Conservation (phyloP, 352 stramenopile species). For the Globisporangium takayamanum region DNA sequence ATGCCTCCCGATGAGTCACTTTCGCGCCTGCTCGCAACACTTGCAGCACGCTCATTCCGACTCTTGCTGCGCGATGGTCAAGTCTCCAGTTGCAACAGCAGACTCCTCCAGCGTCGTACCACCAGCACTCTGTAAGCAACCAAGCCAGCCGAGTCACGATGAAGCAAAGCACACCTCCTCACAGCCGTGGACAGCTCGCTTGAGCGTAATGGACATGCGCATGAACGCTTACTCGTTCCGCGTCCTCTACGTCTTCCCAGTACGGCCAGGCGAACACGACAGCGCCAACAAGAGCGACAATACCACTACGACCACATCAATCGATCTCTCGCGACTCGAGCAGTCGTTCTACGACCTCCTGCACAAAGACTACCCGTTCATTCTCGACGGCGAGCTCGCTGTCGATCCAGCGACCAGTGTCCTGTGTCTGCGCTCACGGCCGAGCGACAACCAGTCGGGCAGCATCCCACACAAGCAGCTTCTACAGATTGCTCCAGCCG, state of each 20-base stretch:
- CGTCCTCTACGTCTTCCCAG: conserved; percentile 12
- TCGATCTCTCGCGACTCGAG: conserved; percentile 1
- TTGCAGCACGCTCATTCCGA: no score
- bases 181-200: not conserved
- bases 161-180: no score
- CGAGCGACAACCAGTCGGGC: no score
- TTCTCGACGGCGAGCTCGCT: conserved; percentile 3
- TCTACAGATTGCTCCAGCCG: not conserved
- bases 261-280: not conserved
- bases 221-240: conserved; percentile 11
- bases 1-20: no score
- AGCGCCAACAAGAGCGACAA: not conserved
- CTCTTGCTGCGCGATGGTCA: no score
- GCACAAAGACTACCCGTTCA: conserved; percentile 8
- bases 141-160: no score
- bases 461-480: not conserved
- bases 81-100: no score
- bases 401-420: not conserved
- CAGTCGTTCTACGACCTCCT: conserved; percentile 11
- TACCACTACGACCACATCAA: no score
- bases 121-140: no score
- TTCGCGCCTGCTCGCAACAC: no score
- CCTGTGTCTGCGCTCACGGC: no score
- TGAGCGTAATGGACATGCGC: conserved; percentile 11
- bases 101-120: no score